A percentile compares a stretch with the other conserved stretches of the same genome.
Evolutionary conservation across 805 yeast genomes (phyloP).

Genomic region (Trichomonascus vanleenenianus): DNA sequence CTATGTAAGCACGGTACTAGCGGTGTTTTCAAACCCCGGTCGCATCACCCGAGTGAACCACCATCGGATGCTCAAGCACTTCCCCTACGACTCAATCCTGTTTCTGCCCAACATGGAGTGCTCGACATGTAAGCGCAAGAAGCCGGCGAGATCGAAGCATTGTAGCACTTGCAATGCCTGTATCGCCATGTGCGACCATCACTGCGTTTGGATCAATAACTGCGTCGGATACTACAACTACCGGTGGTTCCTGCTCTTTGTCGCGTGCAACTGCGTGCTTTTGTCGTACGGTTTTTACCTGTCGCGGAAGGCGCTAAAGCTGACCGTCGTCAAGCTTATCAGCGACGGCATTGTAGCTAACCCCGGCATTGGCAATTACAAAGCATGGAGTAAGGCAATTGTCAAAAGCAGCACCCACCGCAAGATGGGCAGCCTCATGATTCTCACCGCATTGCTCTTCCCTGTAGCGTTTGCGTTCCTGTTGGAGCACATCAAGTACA

Average conservation of each 20-base stretch:
- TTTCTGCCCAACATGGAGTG: slow-evolving; percentile 43
- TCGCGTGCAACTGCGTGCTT: slow-evolving; percentile 41
- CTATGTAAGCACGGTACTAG: slow-evolving; percentile 19
- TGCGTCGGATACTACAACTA: slow-evolving; percentile 57
- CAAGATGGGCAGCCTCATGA: slow-evolving; percentile 32
- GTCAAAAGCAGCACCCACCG: slow-evolving; percentile 16
- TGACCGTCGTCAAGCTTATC: background rate
- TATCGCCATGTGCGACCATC: slow-evolving; percentile 46
- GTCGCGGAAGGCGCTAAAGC: slow-evolving; percentile 7
- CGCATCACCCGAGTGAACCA: slow-evolving; percentile 24
- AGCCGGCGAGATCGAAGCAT: slow-evolving; percentile 57
- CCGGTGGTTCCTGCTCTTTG: slow-evolving; percentile 49
- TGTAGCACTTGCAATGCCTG: slow-evolving; percentile 46
- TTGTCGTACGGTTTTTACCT: slow-evolving; percentile 38
- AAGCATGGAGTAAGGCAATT: slow-evolving; percentile 1
- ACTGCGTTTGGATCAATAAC: slow-evolving; percentile 56
- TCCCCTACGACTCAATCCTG: slow-evolving; percentile 43
- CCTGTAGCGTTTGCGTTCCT: slow-evolving; percentile 39
- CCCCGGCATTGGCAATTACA: background rate
- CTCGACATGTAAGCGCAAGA: slow-evolving; percentile 39
- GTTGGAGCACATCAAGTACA: slow-evolving; percentile 39
- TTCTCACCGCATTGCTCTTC: slow-evolving; percentile 39
- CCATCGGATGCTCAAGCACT: slow-evolving; percentile 18
- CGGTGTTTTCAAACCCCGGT: slow-evolving; percentile 34
- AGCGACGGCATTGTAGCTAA: slow-evolving; percentile 2